Conservation (phyloP, 2,329 filamentous ascomycete species). For the Trichoderma guizhouense region DNA sequence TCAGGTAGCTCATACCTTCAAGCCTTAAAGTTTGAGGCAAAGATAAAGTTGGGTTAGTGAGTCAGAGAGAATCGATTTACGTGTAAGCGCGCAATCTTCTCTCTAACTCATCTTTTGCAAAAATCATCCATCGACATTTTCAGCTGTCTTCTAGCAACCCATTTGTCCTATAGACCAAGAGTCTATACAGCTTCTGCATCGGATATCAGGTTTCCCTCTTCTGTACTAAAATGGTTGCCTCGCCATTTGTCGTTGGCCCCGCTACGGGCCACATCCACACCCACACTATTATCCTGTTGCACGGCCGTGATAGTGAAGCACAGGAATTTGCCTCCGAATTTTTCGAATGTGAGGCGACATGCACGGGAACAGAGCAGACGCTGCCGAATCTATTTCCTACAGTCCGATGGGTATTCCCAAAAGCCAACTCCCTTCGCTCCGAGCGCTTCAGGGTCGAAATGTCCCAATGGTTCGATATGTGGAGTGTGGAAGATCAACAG, state of each 20-base stretch:
- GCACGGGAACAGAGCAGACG: neutral
- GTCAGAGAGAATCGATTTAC: neutral
- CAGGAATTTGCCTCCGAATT: neutral
- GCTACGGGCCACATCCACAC: neutral
- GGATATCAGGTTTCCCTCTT: neutral
- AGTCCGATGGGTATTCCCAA: constrained; percentile 1
- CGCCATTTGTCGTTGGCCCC: neutral
- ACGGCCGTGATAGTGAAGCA: neutral
- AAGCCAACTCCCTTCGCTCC: neutral
- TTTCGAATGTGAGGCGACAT: constrained; percentile 2
- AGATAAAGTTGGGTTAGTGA: neutral
- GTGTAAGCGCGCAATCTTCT: neutral
- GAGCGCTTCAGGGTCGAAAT: neutral
- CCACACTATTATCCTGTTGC: neutral
- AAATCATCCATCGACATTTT: neutral
- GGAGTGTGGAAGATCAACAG: neutral
- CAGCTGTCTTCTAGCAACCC: neutral
- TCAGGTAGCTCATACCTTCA: neutral
- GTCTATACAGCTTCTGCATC: neutral
- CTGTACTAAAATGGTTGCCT: neutral
- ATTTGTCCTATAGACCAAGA: neutral
- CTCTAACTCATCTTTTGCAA: neutral
- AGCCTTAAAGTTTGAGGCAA: neutral
- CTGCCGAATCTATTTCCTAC: neutral
- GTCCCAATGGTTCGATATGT: constrained; percentile 10